A percentile compares a stretch with the other conserved stretches of the same genome.
Conservation (phyloP, 306 rosid species). For the Vicia villosa region DNA sequence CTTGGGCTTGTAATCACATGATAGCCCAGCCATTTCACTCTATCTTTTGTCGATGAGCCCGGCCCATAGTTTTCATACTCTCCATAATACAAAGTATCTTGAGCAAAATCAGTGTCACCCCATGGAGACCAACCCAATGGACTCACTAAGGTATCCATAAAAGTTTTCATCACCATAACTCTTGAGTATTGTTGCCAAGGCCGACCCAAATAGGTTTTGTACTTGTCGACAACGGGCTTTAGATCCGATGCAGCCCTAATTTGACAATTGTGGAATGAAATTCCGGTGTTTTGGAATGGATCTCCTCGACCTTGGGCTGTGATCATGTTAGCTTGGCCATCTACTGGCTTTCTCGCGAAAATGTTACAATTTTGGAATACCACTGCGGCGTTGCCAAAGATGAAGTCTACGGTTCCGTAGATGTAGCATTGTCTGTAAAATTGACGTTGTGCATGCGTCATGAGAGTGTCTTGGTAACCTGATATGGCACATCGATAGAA, state of each 20-base stretch:
- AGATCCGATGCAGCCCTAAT: constrained; percentile 64
- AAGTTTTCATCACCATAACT: constrained; percentile 58
- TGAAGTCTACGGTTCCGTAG: constrained; percentile 83
- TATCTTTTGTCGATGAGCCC: constrained; percentile 44
- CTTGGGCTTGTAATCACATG: constrained; percentile 53
- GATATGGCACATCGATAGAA: constrained; percentile 68
- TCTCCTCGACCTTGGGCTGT: constrained; percentile 89
- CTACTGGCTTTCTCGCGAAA: constrained; percentile 56
- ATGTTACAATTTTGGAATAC: constrained; percentile 75
- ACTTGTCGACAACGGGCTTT: constrained; percentile 42
- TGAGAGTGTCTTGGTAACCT: constrained; percentile 92
- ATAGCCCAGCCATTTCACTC: constrained; percentile 73
- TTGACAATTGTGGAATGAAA: constrained; percentile 64
- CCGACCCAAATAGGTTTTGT: constrained; percentile 71
- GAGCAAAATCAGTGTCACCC: constrained; percentile 50
- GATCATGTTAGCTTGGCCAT: constrained; percentile 84
- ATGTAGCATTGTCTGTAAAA: constrained; percentile 71
- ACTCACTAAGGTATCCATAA: constrained; percentile 54
- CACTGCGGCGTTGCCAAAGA: constrained; percentile 81
- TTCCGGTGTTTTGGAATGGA: constrained; percentile 70
- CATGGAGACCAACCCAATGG: constrained; percentile 81
- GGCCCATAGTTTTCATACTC: constrained; percentile 81
- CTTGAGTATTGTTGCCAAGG: constrained; percentile 82
- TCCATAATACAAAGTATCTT: constrained; percentile 57
- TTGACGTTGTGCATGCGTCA: constrained; percentile 88